Evolutionary conservation across 371 early-diverging fungal species (phyloP), one percentile per base, ranked within the genome.

Genomic region (Rhizopus microsporus): DNA sequence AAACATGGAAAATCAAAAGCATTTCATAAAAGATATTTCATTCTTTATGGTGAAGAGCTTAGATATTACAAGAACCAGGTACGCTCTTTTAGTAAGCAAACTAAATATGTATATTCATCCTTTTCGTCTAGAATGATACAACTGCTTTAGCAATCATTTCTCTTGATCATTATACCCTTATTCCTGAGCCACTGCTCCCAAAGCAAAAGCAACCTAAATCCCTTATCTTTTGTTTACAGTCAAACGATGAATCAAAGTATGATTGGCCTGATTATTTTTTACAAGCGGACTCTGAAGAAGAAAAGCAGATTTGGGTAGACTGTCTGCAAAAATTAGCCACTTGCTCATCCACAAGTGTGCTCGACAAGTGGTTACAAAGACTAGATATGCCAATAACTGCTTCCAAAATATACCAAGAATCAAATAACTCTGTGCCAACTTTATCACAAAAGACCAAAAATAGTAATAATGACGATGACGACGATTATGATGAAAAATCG

Each of bases 301-400:
- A 71, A 15, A 47, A 65, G 48, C 33, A 53, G 39, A 16, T 35
- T 2, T 77, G 77, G 77, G 56, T 71, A 23, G 51, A 60, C 4
- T 48, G 48, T 10, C 39, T 77, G 40, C 57, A 71, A 23, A 31
- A 48, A 39, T 56, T 68, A 16, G 56, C 69, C 23, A n/a, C 45
- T 3, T 60, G 67, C 17, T n/a, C 13, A 6, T 62, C 68, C 44
- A 53, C 48, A 3, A 77, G 72, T 43, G 74, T 77, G 1, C 62
- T 77, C 12, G 77, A 77, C 16, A 77, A 77, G 47, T 77, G 77
- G 77, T 55, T 77, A 2, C 67, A 70, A 29, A 44, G 74, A 49
- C 51, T 74, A 12, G 68, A 77, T 8, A 58, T 77, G 10, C 63
- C 66, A 6, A 46, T 46, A 1, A 46, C 8, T 29, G 29, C 12